Evolutionary conservation across 345 rosid genomes (phyloP), one percentile per base, ranked within the genome.

Genomic region (Luvunga scandens): DNA sequence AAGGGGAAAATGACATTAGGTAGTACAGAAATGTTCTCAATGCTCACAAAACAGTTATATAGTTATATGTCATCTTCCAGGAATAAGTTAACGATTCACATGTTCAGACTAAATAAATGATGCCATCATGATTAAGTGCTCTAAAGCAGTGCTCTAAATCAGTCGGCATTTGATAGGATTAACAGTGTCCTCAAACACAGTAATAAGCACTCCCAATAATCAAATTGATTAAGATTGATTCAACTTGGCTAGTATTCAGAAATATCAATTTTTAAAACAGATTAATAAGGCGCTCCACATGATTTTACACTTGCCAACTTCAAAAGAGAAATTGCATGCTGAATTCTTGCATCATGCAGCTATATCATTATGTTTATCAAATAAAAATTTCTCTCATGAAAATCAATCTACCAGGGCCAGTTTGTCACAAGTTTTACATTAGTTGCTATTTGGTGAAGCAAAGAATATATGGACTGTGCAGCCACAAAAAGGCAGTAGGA

Each of bases 1-100:
- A 76, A 78, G 25, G 63, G 22, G 65, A 24, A 36, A 77, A 72
- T 48, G 71, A 56, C 34, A 72, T 25, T 28, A 53, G 67, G 18
- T 13, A 39, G 42, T 33, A 12, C 25, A 73, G 27, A 68, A 14
- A 42, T 25, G 67, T 28, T 22, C 60, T 59, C 64, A 53, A 28
- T 30, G 53, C 33, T 45, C 9, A 30, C 70, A 28, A 31, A 64
- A 25, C 22, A 30, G 31, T 39, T 48, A 75, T 39, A 39, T 4
- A 57, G 53, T 31, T 13, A 24, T 64, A 48, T 39, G 6, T 14
- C 42, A 3, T 39, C 31, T 60, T 39, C 4, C 25, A 65, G 10
- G 22, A 45, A 59, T 31, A 72, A 36, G 13, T 13, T 27, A 45
- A 22, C n/a, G 78, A 67, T 45, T 67, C 19, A 25, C 2, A 13